Base-by-base conservation (phyloP, 306 rosid species). In the Castanospermum australe region DNA sequence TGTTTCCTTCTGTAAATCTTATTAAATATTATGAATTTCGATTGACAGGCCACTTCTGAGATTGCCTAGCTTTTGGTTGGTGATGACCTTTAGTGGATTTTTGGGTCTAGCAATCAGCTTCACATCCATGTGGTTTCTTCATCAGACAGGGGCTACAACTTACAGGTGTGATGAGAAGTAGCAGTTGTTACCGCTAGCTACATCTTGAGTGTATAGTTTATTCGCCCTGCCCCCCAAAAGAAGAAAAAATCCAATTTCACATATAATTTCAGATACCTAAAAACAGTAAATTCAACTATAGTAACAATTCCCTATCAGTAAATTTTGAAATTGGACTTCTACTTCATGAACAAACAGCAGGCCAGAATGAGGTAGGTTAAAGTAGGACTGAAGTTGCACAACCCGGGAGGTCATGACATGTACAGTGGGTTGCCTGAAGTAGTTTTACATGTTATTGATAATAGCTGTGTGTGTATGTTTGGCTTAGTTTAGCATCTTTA, bases 61-160 rank as follows among this genome's bases (percentile, higher is more conserved):
- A 78, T 81, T 88, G 78, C 94, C 97, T 20, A 83, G 85, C 85
- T 93, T 96, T 91, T 96, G 99, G 99, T 12, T 90, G 82, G 99
- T 96, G 75, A 87, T 91, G 79, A 93, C 99, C 10, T 84, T 90
- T 15, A 96, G 99, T 70, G 99, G 99, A 72, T 59, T 91, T 87
- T 83, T 93, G 88, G 99, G 99, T 70, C 90, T 96, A 68, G 98
- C 93, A 33, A 96, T 96, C 83, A 93, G 98, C 88, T 96, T 96
- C 88, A 89, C 99, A n/a, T 96, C 99, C 21, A 91, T 96, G 99
- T 93, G 99, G 99, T 96, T 96, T 90, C 98, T 93, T 88, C 98
- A 90, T 86, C 97, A 96, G 83, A 96, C 99, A 7, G 91, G 99
- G 67, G 99, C 99, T 59, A 93, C 99, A 52, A 96, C 99, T 18